Percentiles rank a stretch among this genome's conserved stretches.
Conservation (phyloP, 441 rosid species). For the Erodium trifolium region DNA sequence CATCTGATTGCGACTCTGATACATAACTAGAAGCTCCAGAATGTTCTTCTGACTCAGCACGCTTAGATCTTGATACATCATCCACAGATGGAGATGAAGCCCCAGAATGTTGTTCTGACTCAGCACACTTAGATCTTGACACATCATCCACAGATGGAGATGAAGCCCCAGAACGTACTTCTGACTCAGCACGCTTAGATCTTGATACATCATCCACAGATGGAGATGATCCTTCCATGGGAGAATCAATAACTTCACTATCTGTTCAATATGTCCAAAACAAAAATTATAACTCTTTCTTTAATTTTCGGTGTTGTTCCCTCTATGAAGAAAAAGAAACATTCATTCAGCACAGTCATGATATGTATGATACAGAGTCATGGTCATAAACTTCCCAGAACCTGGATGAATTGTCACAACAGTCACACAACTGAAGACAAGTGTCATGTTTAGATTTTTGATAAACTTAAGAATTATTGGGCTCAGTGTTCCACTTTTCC, state of each 20-base stretch:
- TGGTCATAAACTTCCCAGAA: not conserved
- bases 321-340: not conserved
- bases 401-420: not conserved
- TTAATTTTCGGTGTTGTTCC: not conserved
- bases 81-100: conserved; percentile 16
- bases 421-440: not conserved
- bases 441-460: not conserved
- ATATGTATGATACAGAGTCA: not conserved
- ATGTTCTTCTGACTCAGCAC: conserved; percentile 26
- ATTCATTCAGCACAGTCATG: not conserved
- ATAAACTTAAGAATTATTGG: not conserved
- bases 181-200: conserved; percentile 21
- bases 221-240: conserved; percentile 29
- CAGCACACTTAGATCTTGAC: conserved; percentile 18
- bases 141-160: conserved; percentile 19
- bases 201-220: conserved; percentile 22
- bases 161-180: conserved; percentile 30
- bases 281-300: conserved; percentile 2
- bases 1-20: conserved; percentile 25
- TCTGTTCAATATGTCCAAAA: conserved; percentile 29
- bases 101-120: too few relatives aligned
- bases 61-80: conserved; percentile 22
- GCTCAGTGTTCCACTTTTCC: not conserved
- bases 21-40: conserved; percentile 31
- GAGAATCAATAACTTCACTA: conserved; percentile 44